Percentiles rank a stretch among this genome's conserved stretches.
Evolutionary conservation across 306 rosid species (phyloP).

Genomic region (barrel medic (Medicago truncatula)): MtrunA17r5.0-ANR NC_053042.1:2239501-2240000

Average conservation of each 20-base stretch:
- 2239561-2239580: too few relatives aligned
- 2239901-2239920: conserved; percentile 71
- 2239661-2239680: neutral
- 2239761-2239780: conserved; percentile 28
- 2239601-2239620: neutral
- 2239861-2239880: conserved; percentile 5
- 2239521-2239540: neutral
- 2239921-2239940: conserved; percentile 82
- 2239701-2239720: neutral
- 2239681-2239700: neutral
- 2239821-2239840: conserved; percentile 30
- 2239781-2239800: neutral
- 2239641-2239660: too few relatives aligned
- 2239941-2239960: conserved; percentile 86
- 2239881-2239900: conserved; percentile 21
- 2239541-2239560: too few relatives aligned
- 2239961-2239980: conserved; percentile 94
- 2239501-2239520: neutral
- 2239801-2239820: neutral
- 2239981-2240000: conserved; percentile 83
- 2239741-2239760: conserved; percentile 11
- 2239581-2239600: neutral
- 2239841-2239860: neutral
- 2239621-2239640: neutral
- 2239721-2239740: conserved; percentile 1